phyloP scores from a whole-genome alignment of 345 rosid genomes.

The Stellera chamaejasme region DNA sequence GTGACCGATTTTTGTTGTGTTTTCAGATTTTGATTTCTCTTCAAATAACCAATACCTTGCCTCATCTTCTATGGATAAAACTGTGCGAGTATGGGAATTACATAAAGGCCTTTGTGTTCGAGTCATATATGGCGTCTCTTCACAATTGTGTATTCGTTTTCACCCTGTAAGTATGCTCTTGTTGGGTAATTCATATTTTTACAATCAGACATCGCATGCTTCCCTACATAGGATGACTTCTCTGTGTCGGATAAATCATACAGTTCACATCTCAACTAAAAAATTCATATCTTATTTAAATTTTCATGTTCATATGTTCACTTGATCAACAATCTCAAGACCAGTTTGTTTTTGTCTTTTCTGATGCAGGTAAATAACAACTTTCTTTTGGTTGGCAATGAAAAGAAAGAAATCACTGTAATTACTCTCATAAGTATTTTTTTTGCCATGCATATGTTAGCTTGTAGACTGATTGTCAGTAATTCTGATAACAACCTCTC shows the following conservation, averaged over 20 bases:
- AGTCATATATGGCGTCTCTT: slow-evolving; percentile 83
- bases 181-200: not conserved
- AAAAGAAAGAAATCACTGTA: slow-evolving; percentile 88
- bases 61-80: slow-evolving; percentile 87
- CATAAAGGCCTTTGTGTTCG: slow-evolving; percentile 86
- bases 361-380: slow-evolving; percentile 84
- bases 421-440: slow-evolving; percentile 17
- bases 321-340: too few species aligned
- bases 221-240: not conserved
- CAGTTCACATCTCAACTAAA: slow-evolving; percentile 3
- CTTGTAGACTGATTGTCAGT: too few species aligned
- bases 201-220: not conserved
- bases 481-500: too few species aligned
- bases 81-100: slow-evolving; percentile 97
- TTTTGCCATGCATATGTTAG: not conserved
- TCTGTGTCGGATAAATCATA: not conserved
- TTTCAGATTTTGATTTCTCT: slow-evolving; percentile 96
- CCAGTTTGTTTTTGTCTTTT: not conserved
- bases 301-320: too few species aligned
- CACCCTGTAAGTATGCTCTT: slow-evolving; percentile 68
- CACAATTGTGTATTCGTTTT: slow-evolving; percentile 87
- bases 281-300: not conserved
- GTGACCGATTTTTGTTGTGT: slow-evolving; percentile 3
- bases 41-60: slow-evolving; percentile 96
- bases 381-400: slow-evolving; percentile 87